phyloP scores from a whole-genome alignment of 2,329 filamentous ascomycete species.

The Pseudogymnoascus pannorum region DNA sequence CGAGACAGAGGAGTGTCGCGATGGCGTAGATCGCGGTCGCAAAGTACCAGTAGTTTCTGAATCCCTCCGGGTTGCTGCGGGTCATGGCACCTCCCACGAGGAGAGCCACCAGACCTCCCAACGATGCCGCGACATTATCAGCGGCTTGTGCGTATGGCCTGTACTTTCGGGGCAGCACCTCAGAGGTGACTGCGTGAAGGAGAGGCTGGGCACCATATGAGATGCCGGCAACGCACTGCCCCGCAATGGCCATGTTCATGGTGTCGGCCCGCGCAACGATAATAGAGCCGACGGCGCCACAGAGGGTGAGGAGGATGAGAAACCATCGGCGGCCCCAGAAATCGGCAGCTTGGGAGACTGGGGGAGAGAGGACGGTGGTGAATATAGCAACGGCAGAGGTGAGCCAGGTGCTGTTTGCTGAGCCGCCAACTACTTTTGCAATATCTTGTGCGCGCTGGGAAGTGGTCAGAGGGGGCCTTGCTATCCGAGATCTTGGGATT shows the following conservation, averaged over 20 bases:
- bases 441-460: slow-evolving; percentile 10
- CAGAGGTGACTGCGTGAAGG: slow-evolving; percentile 33
- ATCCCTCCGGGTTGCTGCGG: slow-evolving; percentile 25
- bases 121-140: slow-evolving; percentile 26
- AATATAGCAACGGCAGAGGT: slow-evolving; percentile 31
- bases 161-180: slow-evolving; percentile 34
- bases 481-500: background rate
- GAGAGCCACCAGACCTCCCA: slow-evolving; percentile 30
- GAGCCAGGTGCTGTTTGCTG: slow-evolving; percentile 26
- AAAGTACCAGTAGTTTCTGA: slow-evolving; percentile 33
- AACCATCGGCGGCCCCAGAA: slow-evolving; percentile 38
- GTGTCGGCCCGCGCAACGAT: slow-evolving; percentile 31
- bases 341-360: slow-evolving; percentile 35
- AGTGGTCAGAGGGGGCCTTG: background rate
- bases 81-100: slow-evolving; percentile 32
- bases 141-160: slow-evolving; percentile 32
- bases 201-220: slow-evolving; percentile 34
- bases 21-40: slow-evolving; percentile 25
- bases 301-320: slow-evolving; percentile 30
- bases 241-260: slow-evolving; percentile 33
- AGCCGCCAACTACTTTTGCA: slow-evolving; percentile 7
- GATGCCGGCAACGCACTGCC: slow-evolving; percentile 31
- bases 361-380: slow-evolving; percentile 31
- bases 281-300: slow-evolving; percentile 31
- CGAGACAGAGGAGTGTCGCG: slow-evolving; percentile 23